Evolutionary conservation across 352 stramenopile genomes (phyloP).

Genomic region (Pythium phragmiticola): DNA sequence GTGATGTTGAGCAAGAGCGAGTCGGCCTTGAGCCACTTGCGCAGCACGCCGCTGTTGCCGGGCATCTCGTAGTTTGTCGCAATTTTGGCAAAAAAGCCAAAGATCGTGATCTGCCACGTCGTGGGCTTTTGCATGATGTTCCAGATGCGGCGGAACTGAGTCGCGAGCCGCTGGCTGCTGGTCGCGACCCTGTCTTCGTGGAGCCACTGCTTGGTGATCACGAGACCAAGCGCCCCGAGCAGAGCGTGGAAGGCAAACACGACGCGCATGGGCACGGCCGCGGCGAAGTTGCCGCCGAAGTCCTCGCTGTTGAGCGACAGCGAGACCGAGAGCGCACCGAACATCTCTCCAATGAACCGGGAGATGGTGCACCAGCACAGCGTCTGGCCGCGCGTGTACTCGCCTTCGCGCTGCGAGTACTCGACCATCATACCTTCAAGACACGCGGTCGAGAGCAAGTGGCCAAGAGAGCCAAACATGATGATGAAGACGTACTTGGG

Average conservation of each 20-base stretch:
- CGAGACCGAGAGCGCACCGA: conserved; percentile 1
- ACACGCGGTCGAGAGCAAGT: conserved; percentile 8
- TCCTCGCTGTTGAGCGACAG: conserved; percentile 12
- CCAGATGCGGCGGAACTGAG: conserved; percentile 23
- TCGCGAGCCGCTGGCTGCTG: conserved; percentile 10
- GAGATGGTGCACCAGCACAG: conserved; percentile 15
- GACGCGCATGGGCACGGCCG: conserved; percentile 8
- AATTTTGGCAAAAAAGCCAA: conserved; percentile 17
- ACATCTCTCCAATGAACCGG: conserved; percentile 16
- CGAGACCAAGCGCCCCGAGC: conserved; percentile 4
- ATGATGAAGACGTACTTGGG: conserved; percentile 16
- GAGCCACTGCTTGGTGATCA: conserved; percentile 17
- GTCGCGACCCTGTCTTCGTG: conserved; percentile 10
- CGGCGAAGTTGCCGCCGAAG: conserved; percentile 23
- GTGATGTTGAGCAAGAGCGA: conserved; percentile 13
- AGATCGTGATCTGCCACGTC: conserved; percentile 25
- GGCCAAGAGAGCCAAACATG: conserved; percentile 16
- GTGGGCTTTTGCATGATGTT: conserved; percentile 22
- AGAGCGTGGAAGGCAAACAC: conserved; percentile 10
- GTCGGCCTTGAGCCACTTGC: conserved; percentile 5
- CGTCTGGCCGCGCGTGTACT: conserved; percentile 20
- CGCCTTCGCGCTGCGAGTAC: conserved; percentile 24
- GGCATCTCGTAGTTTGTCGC: conserved; percentile 9
- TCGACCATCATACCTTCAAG: conserved; percentile 27
- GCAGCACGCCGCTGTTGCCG: neutral